Percentiles rank a stretch among this genome's conserved stretches.
phyloP scores from a whole-genome alignment of 1,284 basidiomycete species.

The Tilletiopsis washingtonensis region DNA sequence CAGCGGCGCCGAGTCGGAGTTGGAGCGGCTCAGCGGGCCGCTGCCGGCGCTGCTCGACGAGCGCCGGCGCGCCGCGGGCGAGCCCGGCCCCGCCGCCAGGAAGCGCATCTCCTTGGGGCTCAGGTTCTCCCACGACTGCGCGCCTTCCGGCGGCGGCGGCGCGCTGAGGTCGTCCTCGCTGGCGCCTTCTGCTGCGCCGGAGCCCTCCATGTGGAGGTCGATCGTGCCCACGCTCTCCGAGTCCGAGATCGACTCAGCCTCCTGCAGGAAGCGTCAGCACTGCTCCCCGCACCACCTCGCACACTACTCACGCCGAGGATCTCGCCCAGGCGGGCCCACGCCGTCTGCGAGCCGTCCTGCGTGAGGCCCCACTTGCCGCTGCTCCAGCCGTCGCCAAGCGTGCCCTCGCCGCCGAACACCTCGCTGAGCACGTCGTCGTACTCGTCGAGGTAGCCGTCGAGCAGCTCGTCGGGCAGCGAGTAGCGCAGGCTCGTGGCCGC shows the following conservation, averaged over 20 bases:
- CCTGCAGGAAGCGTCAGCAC: neutral
- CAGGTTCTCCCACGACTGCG: constrained; percentile 38
- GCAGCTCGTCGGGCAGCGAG: constrained; percentile 52
- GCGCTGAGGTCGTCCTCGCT: constrained; percentile 15
- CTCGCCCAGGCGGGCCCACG: constrained; percentile 38
- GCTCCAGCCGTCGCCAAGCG: constrained; percentile 14
- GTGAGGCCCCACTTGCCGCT: constrained; percentile 35
- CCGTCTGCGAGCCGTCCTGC: constrained; percentile 27
- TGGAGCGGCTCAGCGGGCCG: constrained; percentile 6
- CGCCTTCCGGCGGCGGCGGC: constrained; percentile 1
- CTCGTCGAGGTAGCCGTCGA: constrained; percentile 53
- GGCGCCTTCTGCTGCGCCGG: constrained; percentile 1
- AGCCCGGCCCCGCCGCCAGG: constrained; percentile 14
- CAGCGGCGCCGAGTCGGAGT: constrained; percentile 20
- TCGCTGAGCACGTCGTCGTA: constrained; percentile 54
- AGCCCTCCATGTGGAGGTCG: neutral
- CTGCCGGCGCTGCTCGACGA: constrained; percentile 14
- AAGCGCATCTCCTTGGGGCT: constrained; percentile 41
- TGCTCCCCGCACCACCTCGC: neutral
- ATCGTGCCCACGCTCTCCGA: constrained; percentile 5
- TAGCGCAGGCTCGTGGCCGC: constrained; percentile 48
- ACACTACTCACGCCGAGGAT: constrained; percentile 25
- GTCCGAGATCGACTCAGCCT: constrained; percentile 11
- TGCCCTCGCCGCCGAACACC: constrained; percentile 46
- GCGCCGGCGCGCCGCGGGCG: constrained; percentile 13